A percentile compares a stretch with the other conserved stretches of the same genome.
Evolutionary conservation across 805 yeast genomes (phyloP).

Genomic region (Dipodascus albidus): DNA sequence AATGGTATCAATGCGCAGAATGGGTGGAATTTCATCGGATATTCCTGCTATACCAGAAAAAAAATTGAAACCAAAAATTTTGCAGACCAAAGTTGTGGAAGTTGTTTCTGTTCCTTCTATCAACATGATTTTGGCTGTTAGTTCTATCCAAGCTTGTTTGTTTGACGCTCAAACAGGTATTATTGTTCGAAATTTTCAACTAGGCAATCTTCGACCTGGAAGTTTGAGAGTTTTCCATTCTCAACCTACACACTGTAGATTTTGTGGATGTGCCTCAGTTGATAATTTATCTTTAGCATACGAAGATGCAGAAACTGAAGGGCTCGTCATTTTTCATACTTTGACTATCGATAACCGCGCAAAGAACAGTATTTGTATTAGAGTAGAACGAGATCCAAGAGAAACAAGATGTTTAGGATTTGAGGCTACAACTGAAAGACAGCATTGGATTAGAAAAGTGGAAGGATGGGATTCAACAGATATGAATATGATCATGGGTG

Average conservation of each 20-base stretch:
- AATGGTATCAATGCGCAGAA: neutral
- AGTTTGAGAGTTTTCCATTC: conserved; percentile 64
- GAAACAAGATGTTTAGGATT: conserved; percentile 86
- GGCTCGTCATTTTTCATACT: conserved; percentile 58
- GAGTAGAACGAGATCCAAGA: conserved; percentile 88
- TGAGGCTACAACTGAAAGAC: conserved; percentile 59
- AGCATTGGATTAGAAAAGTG: conserved; percentile 53
- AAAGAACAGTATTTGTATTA: conserved; percentile 66
- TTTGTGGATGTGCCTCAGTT: conserved; percentile 83
- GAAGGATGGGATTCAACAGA: conserved; percentile 75
- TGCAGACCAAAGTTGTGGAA: neutral
- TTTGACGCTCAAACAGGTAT: conserved; percentile 73
- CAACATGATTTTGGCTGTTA: conserved; percentile 17
- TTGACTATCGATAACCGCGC: conserved; percentile 63
- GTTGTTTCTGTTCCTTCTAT: conserved; percentile 17
- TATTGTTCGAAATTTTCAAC: conserved; percentile 44
- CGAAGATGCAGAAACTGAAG: conserved; percentile 40
- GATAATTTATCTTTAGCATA: conserved; percentile 63
- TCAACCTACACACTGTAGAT: conserved; percentile 79
- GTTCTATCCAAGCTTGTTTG: conserved; percentile 23
- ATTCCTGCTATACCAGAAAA: neutral
- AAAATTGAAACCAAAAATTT: neutral
- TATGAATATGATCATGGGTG: conserved; percentile 64
- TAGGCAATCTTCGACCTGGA: conserved; percentile 51
- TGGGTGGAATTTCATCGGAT: neutral